phyloP scores from a whole-genome alignment of 2,329 filamentous ascomycete genomes.

The Sodiomyces alkalinus region DNA sequence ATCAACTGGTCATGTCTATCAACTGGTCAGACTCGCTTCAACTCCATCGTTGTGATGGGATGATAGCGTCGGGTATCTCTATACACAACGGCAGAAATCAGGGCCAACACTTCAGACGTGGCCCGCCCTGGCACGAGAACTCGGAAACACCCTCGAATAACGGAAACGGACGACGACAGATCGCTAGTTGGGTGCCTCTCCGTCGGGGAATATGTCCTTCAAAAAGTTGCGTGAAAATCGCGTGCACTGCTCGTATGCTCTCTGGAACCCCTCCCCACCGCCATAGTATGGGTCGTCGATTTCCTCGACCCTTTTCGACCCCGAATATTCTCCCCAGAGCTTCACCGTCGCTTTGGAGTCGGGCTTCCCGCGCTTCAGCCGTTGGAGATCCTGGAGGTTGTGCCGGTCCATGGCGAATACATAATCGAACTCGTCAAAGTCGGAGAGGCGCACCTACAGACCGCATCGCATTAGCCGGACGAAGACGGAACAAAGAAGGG shows the following conservation, averaged over 20 bases:
- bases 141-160: no score
- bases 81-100: no score
- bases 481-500: background rate
- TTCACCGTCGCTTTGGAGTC: constrained; percentile 50
- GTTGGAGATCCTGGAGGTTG: constrained; percentile 58
- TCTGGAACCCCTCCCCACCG: constrained; percentile 64
- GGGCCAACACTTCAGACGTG: no score
- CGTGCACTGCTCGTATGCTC: constrained; percentile 71
- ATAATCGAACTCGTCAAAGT: constrained; percentile 82
- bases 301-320: constrained; percentile 48
- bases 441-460: constrained; percentile 44
- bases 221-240: constrained; percentile 68
- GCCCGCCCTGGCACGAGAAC: no score
- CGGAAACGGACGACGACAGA: no score
- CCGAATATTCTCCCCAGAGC: constrained; percentile 74
- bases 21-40: no score
- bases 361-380: constrained; percentile 41
- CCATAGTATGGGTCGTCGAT: constrained; percentile 87
- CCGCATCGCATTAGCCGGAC: no score
- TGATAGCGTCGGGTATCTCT: no score
- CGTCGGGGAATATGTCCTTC: constrained; percentile 35
- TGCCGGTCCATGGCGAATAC: constrained; percentile 86
- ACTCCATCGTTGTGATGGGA: no score
- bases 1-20: no score
- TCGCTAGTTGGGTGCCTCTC: constrained; percentile 9